Percentiles rank a stretch among this genome's conserved stretches.
Evolutionary conservation across 1,284 basidiomycete species (phyloP).

Genomic region (Ganoderma sinense): DNA sequence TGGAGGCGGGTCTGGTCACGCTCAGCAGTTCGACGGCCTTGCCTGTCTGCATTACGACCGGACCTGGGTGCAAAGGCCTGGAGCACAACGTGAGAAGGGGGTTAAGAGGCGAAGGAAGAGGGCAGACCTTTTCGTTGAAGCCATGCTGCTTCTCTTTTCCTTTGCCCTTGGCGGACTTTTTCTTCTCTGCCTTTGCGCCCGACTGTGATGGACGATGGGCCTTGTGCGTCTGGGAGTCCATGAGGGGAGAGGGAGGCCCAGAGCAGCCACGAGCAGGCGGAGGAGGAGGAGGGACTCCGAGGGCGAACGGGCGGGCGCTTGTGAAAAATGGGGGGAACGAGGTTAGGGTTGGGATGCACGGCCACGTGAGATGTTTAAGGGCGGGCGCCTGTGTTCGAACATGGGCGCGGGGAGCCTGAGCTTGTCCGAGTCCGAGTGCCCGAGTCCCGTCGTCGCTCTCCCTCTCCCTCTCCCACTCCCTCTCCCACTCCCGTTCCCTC

Average conservation of each 20-base stretch:
- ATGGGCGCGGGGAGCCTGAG: too few species aligned
- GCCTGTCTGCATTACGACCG: slow-evolving; percentile 86
- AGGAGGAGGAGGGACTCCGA: not conserved
- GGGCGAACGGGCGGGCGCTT: slow-evolving; percentile 3
- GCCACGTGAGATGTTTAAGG: slow-evolving; percentile 37
- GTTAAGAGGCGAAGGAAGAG: not conserved
- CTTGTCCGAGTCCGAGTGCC: too few species aligned
- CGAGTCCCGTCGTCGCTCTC: slow-evolving; percentile 1
- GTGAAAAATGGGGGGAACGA: not conserved
- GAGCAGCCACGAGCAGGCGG: not conserved
- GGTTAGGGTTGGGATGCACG: slow-evolving; percentile 13
- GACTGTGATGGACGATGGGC: slow-evolving; percentile 77
- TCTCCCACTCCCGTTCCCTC: slow-evolving; percentile 8
- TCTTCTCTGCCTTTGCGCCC: slow-evolving; percentile 81
- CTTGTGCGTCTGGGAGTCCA: slow-evolving; percentile 81
- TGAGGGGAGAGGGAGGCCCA: slow-evolving; percentile 34
- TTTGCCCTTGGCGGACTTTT: slow-evolving; percentile 55
- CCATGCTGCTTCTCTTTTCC: slow-evolving; percentile 75
- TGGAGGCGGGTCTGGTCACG: slow-evolving; percentile 95
- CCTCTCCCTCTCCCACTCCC: slow-evolving; percentile 14
- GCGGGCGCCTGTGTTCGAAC: slow-evolving; percentile 25
- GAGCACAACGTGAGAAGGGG: slow-evolving; percentile 3
- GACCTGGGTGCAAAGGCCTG: slow-evolving; percentile 95
- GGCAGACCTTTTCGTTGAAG: slow-evolving; percentile 91
- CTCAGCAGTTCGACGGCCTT: slow-evolving; percentile 92